Percentiles rank a stretch among this genome's conserved stretches.
Evolutionary conservation across 495 filamentous ascomycete species (phyloP).

Genomic region (Penicilliopsis zonata): DNA sequence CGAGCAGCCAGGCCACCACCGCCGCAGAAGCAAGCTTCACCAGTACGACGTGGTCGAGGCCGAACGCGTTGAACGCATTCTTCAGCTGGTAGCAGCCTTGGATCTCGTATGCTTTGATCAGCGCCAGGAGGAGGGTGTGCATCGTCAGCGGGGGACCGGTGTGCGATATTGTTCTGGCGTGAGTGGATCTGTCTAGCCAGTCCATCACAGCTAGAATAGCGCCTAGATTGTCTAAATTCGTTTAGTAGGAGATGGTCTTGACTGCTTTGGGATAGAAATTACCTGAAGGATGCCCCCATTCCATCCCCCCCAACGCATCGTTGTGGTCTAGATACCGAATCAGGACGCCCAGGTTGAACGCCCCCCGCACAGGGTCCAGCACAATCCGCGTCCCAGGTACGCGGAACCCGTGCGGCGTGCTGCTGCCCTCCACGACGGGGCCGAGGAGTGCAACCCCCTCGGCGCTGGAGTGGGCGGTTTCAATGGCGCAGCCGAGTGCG

Average conservation of each 20-base stretch:
- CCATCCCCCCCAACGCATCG: constrained; percentile 26
- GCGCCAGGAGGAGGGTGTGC: constrained; percentile 17
- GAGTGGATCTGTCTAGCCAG: constrained; percentile 15
- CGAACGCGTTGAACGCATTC: constrained; percentile 27
- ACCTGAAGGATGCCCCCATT: constrained; percentile 37
- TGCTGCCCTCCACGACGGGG: constrained; percentile 12
- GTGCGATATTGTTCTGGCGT: constrained; percentile 2
- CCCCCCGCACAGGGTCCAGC: constrained; percentile 28
- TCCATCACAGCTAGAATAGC: constrained; percentile 29
- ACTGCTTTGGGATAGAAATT: not conserved
- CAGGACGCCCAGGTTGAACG: constrained; percentile 30
- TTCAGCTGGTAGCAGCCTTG: constrained; percentile 28
- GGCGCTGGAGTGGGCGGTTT: constrained; percentile 14
- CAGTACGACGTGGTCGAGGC: constrained; percentile 34
- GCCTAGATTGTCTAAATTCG: constrained; percentile 30
- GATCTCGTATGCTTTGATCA: constrained; percentile 38
- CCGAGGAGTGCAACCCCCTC: constrained; percentile 16
- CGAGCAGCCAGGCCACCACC: constrained; percentile 24
- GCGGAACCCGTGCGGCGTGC: constrained; percentile 23
- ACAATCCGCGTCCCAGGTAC: constrained; percentile 27
- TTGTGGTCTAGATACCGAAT: constrained; percentile 36
- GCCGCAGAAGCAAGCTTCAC: constrained; percentile 32
- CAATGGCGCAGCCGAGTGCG: constrained; percentile 27
- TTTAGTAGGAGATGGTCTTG: not conserved
- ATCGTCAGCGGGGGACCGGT: constrained; percentile 15